Conservation (phyloP, 108 stramenopile genomes). For the Chaetoceros muelleri region DNA sequence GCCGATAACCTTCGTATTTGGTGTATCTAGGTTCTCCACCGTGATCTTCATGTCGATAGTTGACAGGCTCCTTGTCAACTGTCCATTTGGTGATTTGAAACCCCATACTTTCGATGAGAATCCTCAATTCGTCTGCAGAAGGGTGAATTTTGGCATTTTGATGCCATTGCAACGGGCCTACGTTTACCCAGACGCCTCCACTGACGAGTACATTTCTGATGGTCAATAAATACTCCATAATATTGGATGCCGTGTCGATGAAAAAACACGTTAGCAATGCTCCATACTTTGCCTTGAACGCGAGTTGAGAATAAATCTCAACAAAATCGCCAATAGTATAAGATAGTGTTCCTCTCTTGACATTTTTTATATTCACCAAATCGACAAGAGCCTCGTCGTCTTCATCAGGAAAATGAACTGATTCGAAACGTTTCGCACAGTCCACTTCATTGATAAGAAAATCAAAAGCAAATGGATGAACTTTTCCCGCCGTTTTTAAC, state of each 20-base stretch:
- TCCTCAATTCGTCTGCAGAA: conserved; percentile 50
- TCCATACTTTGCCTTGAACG: conserved; percentile 26
- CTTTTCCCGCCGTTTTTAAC: not conserved
- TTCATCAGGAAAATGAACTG: conserved; percentile 36
- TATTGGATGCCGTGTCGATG: conserved; percentile 75
- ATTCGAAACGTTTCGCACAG: conserved; percentile 41
- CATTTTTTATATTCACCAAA: not conserved
- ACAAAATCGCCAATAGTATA: conserved; percentile 74
- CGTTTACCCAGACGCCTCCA: conserved; percentile 69
- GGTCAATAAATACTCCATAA: conserved; percentile 54
- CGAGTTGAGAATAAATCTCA: conserved; percentile 12
- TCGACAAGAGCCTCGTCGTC: not conserved
- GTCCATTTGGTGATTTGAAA: conserved; percentile 53
- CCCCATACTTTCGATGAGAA: conserved; percentile 38
- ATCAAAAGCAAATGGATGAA: conserved; percentile 60
- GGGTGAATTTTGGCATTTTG: conserved; percentile 49
- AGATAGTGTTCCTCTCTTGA: conserved; percentile 26
- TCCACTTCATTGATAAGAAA: conserved; percentile 67
- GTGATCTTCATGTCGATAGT: conserved; percentile 51
- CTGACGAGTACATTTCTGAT: conserved; percentile 28
- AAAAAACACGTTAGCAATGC: conserved; percentile 72
- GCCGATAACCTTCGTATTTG: conserved; percentile 53
- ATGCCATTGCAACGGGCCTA: conserved; percentile 84
- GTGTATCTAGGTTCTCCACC: conserved; percentile 29
- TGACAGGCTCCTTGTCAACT: conserved; percentile 34